Base-by-base conservation (phyloP, 495 filamentous ascomycete genomes). In the Chaetomium cochliodes region DNA sequence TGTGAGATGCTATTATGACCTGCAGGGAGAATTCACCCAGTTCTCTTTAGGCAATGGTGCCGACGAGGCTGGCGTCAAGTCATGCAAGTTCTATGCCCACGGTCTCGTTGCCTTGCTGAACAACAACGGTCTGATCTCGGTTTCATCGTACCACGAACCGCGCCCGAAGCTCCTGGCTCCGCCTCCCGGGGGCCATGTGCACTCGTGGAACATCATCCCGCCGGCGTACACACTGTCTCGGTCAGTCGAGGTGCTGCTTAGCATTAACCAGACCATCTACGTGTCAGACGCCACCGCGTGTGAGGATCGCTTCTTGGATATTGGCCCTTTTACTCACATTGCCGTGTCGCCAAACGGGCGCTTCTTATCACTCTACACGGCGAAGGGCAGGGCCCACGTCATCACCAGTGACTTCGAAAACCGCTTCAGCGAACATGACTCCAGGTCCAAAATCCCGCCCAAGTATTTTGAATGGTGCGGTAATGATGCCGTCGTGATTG, bases 381-480 rank as follows among this genome's bases (percentile, higher is more conserved):
- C 86, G 5, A 88, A 92, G 65, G 90, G 92, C 56, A 92, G 89
- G 73, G 85, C 94, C 28, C 96, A 92, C 85, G 92, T 98, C 46
- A 93, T 98, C 62, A 94, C 88, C 67, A 91, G 89, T 64, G 93
- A 98, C 72, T 98, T 97, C 75, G 91, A 96, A 73, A 90, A 87
- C 66, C 89, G 93, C 63, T 79, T 96, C 64, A 93, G 90, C 73
- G 93, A 98, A 73, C 92, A 97, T 73, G 90, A 97, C 73, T 92
- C 92, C 0, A 87, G 86, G 63, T 90, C 89, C 26, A 90, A 87
- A 68, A 93, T 90, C n/a, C 80, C 87, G 1, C 96, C 94, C 2
- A 92, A 91, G 70, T 88, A 93, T 60, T 82, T 98, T 58, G 87
- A 92, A 66, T 98, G 94, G 94, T 98, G 94, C 76, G 93, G 94